Base-by-base conservation (phyloP, 2,329 filamentous ascomycete species). In the Scedosporium boydii region DNA sequence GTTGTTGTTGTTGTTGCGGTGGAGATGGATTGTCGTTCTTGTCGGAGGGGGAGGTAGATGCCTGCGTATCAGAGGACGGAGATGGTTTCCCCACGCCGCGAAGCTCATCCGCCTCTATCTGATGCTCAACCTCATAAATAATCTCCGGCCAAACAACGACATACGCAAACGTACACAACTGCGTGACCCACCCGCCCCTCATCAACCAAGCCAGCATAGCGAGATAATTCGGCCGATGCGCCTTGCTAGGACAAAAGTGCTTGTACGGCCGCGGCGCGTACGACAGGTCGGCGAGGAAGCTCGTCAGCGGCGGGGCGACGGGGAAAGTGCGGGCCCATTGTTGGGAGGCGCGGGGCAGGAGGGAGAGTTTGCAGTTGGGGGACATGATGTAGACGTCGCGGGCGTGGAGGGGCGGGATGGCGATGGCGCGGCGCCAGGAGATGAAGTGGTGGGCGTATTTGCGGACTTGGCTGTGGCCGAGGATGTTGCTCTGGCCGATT, bases 201-300 rank as follows among this genome's bases (percentile, higher is more conserved):
- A 98, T 86, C 7, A 99, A 82, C 91, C 93, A 99, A 23, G 91
- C 92, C 27, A 99, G 79, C 74, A 98, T 96, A 41, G 90, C 85
- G 74, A 98, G 88, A 73, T 97, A 99, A 2, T 87, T 87, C 6
- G 88, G 87, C 53, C 93, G 89, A 71, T 97, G 92, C 69, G 91
- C 89, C 72, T 93, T 92, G 70, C 87, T 92, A 0, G 93, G 93
- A 55, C 93, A 92, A 67, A 96, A 88, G 61, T 82, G 82, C 68
- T 91, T 90, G 77, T 93, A 99, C 0, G 89, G 87, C 34, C 91
- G 85, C 1, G 95, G 93, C 3, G 87, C 87, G 4, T 87, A 87
- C 46, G 90, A 95, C 6, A 99, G 79, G 63, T 89, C 82, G 60
- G 89, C 87, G n/a, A 99, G 82, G 76, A 99, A 93, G 71, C 93